Evolutionary conservation across 306 rosid genomes (phyloP).

Genomic region (Rubus parviflorus): DNA sequence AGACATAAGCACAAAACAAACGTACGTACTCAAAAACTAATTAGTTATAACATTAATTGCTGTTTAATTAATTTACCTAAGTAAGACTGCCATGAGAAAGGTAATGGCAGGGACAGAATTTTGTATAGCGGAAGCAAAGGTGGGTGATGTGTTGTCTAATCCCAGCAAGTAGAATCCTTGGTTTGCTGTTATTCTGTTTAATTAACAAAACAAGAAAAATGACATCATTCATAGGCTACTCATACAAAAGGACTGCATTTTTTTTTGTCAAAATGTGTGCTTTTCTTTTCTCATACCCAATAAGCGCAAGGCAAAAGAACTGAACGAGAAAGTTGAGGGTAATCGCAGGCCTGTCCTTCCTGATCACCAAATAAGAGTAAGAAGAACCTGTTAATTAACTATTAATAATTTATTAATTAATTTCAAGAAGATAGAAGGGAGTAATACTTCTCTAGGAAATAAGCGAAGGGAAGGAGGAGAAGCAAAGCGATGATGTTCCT

Average conservation of each 20-base stretch:
- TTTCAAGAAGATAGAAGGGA: too few relatives aligned
- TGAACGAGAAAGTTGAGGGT: conserved; percentile 65
- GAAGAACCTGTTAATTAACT: background rate
- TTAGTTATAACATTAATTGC: background rate
- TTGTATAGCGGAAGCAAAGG: conserved; percentile 95
- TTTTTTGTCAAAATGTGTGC: background rate
- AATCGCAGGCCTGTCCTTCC: conserved; percentile 91
- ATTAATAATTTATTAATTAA: background rate
- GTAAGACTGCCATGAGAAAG: conserved; percentile 88
- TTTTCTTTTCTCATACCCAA: conserved; percentile 60
- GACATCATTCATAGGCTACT: background rate
- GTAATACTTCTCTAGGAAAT: conserved; percentile 72
- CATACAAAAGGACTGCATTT: background rate
- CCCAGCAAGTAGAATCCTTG: conserved; percentile 99
- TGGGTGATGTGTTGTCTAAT: conserved; percentile 91
- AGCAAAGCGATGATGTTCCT: conserved; percentile 84
- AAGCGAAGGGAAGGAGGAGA: conserved; percentile 86
- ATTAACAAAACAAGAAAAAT: background rate
- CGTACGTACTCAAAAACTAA: too few relatives aligned
- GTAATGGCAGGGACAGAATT: conserved; percentile 98
- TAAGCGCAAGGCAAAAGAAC: conserved; percentile 83
- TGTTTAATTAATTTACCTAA: conserved; percentile 42
- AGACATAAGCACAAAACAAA: background rate
- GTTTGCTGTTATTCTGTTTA: conserved; percentile 85
- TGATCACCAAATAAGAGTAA: conserved; percentile 25